phyloP scores from a whole-genome alignment of 2,329 filamentous ascomycete genomes.

The Aspergillus quadricinctus region DNA sequence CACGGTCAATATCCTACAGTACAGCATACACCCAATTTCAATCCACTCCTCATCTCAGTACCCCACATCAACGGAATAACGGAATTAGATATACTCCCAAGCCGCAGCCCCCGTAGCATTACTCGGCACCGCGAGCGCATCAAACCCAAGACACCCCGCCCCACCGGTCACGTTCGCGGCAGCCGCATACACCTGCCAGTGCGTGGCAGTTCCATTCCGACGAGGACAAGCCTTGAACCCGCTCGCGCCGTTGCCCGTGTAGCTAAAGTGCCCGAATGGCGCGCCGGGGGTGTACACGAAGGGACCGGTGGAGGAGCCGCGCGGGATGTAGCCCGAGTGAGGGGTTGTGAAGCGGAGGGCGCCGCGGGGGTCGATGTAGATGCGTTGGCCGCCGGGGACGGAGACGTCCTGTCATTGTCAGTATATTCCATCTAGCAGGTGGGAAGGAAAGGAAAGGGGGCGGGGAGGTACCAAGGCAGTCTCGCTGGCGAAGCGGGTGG shows the following conservation, averaged over 20 bases:
- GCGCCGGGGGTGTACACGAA: conserved; percentile 41
- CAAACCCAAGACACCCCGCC: conserved; percentile 35
- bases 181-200: conserved; percentile 21
- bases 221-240: conserved; percentile 44
- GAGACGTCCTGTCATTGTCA: conserved; percentile 38
- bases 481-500: conserved; percentile 42
- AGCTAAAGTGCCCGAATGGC: conserved; percentile 24
- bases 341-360: conserved; percentile 54
- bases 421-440: background rate
- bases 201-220: conserved; percentile 26
- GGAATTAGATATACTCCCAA: conserved; percentile 42
- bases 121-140: conserved; percentile 25
- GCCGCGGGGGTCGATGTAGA: conserved; percentile 54
- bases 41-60: background rate
- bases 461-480: conserved; percentile 25
- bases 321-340: conserved; percentile 50
- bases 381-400: conserved; percentile 59
- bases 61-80: too few relatives aligned
- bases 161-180: conserved; percentile 23
- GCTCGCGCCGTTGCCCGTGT: conserved; percentile 26
- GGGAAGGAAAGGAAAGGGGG: conserved; percentile 5
- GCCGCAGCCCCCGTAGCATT: conserved; percentile 18
- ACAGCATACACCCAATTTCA: background rate
- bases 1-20: background rate
- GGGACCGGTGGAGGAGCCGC: conserved; percentile 47